Evolutionary conservation across 2,329 filamentous ascomycete genomes (phyloP), one percentile per base, ranked within the genome.

Genomic region (Thielaviopsis populi): DNA sequence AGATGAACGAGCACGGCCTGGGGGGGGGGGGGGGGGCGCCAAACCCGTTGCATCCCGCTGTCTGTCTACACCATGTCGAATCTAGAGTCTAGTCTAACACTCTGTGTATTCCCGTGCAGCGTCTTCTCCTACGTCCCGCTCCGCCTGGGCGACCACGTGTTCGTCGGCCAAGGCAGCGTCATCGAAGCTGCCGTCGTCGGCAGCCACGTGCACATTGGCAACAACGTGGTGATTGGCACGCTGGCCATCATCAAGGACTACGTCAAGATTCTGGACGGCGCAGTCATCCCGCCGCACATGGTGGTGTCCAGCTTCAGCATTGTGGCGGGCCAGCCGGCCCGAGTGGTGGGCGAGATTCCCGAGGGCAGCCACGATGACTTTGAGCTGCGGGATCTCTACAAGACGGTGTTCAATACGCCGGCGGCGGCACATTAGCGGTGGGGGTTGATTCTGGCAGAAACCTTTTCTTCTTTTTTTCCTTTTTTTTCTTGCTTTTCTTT

Each of bases 211-310:
- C 83, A 90, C 72, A 88, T 99, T 67, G 91, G 91, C 24, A 80
- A 81, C 63, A 83, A 85, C 61, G 89, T 85, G 67, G 86, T 87
- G 0, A 79, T 99, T 60, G 88, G 89, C 64, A 87, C 91, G 69
- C 91, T 96, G 74, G 88, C 86, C 60, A 92, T 96, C 66, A 83
- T 97, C 71, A 96, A 96, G 74, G 94, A 97, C 73, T 95, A 90
- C 71, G 90, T 95, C 59, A 87, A 87, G 73, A 84, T 99, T 48
- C 75, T 97, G 68, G 90, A 96, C 66, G 87, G 87, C 37, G 84
- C 89, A 0, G 86, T 96, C 3, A 82, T 99, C 5, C 88, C 94
- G 1, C 79, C 87, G 0, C 87, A 90, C 66, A 95, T 95, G 85
- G 89, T 97, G 27, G 87, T 97, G 63, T 91, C 92, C 1, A 91